These are phyloP conservation scores for Russula earlei DNA, from an alignment of 768 basidiomycete species.

Conservation along the genomic window DNA sequence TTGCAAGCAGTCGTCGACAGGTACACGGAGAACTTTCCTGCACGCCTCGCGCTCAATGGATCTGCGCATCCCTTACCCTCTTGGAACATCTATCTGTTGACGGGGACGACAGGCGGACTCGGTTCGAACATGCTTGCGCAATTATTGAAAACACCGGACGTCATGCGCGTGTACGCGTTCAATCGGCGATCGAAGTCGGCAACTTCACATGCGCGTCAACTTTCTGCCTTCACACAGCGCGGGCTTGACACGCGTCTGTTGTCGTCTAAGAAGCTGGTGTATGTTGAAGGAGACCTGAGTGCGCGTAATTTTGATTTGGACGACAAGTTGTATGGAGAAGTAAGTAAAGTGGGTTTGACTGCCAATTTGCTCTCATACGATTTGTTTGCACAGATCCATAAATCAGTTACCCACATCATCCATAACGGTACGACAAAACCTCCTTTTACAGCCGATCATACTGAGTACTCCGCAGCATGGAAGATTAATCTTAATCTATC, in stretches of 20 bases:
- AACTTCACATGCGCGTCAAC: constrained; percentile 15
- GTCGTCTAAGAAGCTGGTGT: constrained; percentile 18
- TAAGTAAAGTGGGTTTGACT: neutral
- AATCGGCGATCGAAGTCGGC: constrained; percentile 16
- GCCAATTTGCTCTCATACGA: neutral
- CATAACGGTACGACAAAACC: constrained; percentile 18
- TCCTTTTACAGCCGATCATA: neutral
- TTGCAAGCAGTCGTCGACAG: constrained; percentile 20
- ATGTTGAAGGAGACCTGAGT: constrained; percentile 21
- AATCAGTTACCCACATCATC: constrained; percentile 19
- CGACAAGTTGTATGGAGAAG: constrained; percentile 13
- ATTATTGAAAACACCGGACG: constrained; percentile 9
- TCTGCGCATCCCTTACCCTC: neutral
- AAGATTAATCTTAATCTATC: constrained; percentile 22
- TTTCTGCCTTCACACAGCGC: constrained; percentile 14
- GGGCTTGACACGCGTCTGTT: constrained; percentile 18
- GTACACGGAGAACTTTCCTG: constrained; percentile 21
- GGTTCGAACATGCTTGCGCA: constrained; percentile 22
- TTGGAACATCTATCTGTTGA: constrained; percentile 19
- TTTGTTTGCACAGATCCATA: neutral
- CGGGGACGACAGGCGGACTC: constrained; percentile 22
- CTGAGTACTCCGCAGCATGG: constrained; percentile 18
- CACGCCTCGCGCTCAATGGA: neutral
- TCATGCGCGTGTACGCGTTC: constrained; percentile 22
- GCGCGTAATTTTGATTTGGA: constrained; percentile 9